phyloP scores from a whole-genome alignment of 345 rosid species.

The Ceriops zippeliana region DNA sequence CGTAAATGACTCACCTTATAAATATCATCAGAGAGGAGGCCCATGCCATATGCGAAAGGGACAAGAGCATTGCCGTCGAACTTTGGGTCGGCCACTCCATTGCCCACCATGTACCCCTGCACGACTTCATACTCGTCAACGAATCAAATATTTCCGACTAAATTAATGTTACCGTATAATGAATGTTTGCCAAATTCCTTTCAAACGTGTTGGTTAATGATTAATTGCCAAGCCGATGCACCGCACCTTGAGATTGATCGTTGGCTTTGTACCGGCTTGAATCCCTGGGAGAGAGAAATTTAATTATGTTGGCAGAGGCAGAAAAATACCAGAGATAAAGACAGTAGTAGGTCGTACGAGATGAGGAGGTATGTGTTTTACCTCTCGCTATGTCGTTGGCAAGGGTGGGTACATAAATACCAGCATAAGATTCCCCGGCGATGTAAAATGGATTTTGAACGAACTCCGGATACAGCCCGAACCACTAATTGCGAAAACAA shows the following conservation, averaged over 20 bases:
- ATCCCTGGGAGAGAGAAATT: constrained; percentile 24
- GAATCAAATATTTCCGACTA: too few species aligned
- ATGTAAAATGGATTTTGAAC: constrained; percentile 39
- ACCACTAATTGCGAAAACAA: constrained; percentile 37
- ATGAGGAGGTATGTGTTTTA: not conserved
- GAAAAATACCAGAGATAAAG: too few species aligned
- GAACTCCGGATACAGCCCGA: constrained; percentile 41
- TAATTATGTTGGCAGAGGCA: not conserved
- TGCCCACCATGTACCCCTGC: constrained; percentile 47
- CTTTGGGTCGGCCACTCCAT: constrained; percentile 24
- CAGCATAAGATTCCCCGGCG: constrained; percentile 49
- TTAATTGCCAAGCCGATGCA: not conserved
- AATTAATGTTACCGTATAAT: too few species aligned
- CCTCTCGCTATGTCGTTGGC: constrained; percentile 35
- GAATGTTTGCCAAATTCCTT: not conserved
- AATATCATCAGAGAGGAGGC: constrained; percentile 34
- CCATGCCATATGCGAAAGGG: constrained; percentile 46
- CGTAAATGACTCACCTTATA: constrained; percentile 20
- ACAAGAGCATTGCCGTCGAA: constrained; percentile 29
- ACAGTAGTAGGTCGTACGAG: too few species aligned
- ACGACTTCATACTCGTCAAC: not conserved
- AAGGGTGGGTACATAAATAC: constrained; percentile 42
- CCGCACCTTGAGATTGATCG: constrained; percentile 42
- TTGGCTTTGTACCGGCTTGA: constrained; percentile 24
- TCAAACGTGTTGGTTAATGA: not conserved